phyloP scores from a whole-genome alignment of 306 rosid genomes.

The Castanea crenata region DNA sequence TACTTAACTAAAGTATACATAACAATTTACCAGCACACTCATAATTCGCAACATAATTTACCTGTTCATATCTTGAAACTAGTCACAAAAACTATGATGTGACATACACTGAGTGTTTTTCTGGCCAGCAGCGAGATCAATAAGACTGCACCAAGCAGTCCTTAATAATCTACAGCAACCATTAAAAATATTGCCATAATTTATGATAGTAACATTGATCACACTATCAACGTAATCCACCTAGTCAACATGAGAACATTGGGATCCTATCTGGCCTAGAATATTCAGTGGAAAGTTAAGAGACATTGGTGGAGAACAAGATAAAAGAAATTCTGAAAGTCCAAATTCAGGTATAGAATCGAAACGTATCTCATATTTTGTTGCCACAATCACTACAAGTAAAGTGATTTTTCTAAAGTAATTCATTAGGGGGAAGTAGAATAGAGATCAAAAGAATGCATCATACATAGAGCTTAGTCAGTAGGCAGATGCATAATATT shows the following conservation, averaged over 20 bases:
- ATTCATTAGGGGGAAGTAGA: slow-evolving; percentile 8
- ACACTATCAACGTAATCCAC: background rate
- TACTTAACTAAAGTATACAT: background rate
- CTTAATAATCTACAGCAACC: background rate
- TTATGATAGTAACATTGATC: background rate
- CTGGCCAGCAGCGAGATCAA: background rate
- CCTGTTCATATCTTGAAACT: background rate
- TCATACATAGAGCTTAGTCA: background rate
- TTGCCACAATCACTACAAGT: background rate
- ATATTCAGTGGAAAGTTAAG: background rate
- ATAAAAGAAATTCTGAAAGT: background rate
- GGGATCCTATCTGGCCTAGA: background rate
- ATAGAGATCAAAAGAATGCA: slow-evolving; percentile 12
- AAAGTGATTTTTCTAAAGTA: background rate
- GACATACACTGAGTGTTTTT: background rate
- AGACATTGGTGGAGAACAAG: background rate
- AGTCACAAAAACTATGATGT: background rate
- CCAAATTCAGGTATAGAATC: slow-evolving; percentile 10
- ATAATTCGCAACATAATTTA: background rate
- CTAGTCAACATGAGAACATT: background rate
- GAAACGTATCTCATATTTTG: background rate
- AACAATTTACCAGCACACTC: background rate
- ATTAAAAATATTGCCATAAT: background rate
- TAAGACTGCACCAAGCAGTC: background rate
- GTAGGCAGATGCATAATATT: background rate